phyloP scores from a whole-genome alignment of 192 early-diverging fungal genomes.

The Backusella tuberculispora region DNA sequence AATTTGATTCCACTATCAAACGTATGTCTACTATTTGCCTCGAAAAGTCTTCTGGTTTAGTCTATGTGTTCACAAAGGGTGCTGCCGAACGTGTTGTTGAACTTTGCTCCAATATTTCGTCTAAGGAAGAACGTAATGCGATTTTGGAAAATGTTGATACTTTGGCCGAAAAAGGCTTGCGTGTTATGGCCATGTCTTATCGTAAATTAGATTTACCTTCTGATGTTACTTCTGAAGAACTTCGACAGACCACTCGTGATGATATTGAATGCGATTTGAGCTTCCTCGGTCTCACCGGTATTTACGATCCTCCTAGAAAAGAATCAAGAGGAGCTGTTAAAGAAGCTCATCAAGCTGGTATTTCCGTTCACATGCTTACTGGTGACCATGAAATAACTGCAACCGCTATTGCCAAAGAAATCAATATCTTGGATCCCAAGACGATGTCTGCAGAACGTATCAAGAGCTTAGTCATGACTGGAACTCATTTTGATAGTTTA shows the following conservation, averaged over 20 bases:
- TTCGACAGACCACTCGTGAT: slow-evolving; percentile 43
- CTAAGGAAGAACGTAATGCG: slow-evolving; percentile 40
- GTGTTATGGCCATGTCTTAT: slow-evolving; percentile 87
- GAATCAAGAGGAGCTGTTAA: slow-evolving; percentile 67
- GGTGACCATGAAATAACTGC: slow-evolving; percentile 94
- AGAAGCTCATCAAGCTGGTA: slow-evolving; percentile 86
- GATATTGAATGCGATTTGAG: slow-evolving; percentile 68
- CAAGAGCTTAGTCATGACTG: slow-evolving; percentile 76
- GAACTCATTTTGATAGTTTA: slow-evolving; percentile 83
- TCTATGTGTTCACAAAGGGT: slow-evolving; percentile 81
- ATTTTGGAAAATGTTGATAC: slow-evolving; percentile 63
- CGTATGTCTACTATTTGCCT: slow-evolving; percentile 87
- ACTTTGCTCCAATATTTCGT: slow-evolving; percentile 60
- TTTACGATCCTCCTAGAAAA: slow-evolving; percentile 92
- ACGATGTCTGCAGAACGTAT: slow-evolving; percentile 42
- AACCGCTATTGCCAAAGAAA: slow-evolving; percentile 87
- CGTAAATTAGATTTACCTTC: slow-evolving; percentile 44
- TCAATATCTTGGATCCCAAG: slow-evolving; percentile 66
- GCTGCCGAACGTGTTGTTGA: slow-evolving; percentile 86
- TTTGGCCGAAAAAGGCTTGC: slow-evolving; percentile 76
- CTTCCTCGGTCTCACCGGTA: slow-evolving; percentile 88
- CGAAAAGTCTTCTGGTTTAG: slow-evolving; percentile 13
- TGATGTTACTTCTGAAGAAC: slow-evolving; percentile 33
- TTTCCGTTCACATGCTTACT: slow-evolving; percentile 95
- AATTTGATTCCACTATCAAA: slow-evolving; percentile 80